These are phyloP conservation scores for Cercophora samala DNA, from an alignment of 495 filamentous ascomycete genomes.

Conservation along the genomic window DNA sequence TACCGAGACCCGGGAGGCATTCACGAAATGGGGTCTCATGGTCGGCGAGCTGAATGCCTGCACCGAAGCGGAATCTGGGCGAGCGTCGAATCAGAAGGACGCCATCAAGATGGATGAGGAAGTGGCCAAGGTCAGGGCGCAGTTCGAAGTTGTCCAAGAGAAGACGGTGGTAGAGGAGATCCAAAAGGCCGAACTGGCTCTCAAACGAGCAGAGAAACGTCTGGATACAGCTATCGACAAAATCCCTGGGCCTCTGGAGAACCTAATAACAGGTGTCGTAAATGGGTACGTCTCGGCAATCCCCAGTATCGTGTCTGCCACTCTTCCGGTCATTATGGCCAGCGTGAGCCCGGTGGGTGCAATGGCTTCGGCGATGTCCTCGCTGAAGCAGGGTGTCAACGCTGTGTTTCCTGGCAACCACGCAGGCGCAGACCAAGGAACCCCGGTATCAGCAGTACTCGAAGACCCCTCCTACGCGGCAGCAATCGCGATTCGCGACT, in stretches of 20 bases:
- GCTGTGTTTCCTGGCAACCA: neutral
- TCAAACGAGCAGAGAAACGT: neutral
- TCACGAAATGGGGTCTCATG: conserved; percentile 3
- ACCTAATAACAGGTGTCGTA: neutral
- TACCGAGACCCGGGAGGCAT: conserved; percentile 3
- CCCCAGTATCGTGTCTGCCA: too few species aligned
- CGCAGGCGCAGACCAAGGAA: neutral
- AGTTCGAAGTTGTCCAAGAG: neutral
- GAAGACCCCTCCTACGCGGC: conserved; percentile 6
- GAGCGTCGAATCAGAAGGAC: neutral
- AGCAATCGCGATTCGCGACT: neutral
- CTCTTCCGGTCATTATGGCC: too few species aligned
- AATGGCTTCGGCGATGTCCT: neutral
- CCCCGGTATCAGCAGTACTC: neutral
- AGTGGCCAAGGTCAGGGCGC: neutral
- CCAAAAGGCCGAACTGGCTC: neutral
- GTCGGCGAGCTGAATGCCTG: conserved; percentile 9
- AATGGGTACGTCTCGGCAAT: neutral
- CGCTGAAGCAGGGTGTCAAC: neutral
- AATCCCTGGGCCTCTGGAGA: neutral
- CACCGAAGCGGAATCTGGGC: conserved; percentile 4
- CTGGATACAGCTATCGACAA: conserved; percentile 13
- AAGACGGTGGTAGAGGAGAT: neutral
- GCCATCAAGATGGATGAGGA: neutral
- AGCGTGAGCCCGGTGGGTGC: neutral